Evolutionary conservation across 2,329 filamentous ascomycete genomes (phyloP), one percentile per base, ranked within the genome.

Genomic region (Phyllosticta ampelicida): DNA sequence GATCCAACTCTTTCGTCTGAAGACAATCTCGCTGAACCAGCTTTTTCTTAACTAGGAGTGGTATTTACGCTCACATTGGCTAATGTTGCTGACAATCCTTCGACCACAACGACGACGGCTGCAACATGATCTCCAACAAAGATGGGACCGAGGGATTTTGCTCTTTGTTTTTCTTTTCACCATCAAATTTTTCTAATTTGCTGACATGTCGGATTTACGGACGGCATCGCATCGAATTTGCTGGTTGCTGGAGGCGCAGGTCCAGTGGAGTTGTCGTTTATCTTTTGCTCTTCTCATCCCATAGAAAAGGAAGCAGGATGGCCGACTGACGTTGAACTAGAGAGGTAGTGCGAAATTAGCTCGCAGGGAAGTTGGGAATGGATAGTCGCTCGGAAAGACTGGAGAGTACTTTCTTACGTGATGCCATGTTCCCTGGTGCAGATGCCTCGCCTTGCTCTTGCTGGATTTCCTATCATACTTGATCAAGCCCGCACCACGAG

Each of bases 1-100:
- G 13, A 53, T 21, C 2, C 13, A 44, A 44, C 36, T 36, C 61
- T 63, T 19, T 65, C 36, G n/a, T n/a, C 36, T 16, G 36, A 16
- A 44, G 16, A 18, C n/a, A 8, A n/a, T 44, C n/a, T 44, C n/a
- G 36, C 36, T 44, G 13, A 44, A n/a, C 36, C 36, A n/a, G 13
- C 36, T n/a, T 44, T 5, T n/a, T 44, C 6, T n/a, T 16, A 16
- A 44, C 13, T 44, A 44, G 36, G 13, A 18, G 36, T 44, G 36
- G 36, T 44, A n/a, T 44, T 44, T 44, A 44, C n/a, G 36, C 11
- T 44, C 36, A 44, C 36, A 44, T 44, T 44, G 36, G 36, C 36
- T 44, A n/a, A 44, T 44, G 8, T 44, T 44, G 36, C 36, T 44
- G n/a, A n/a, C 6, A 44, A 4, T 44, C 36, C 36, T 44, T 44